Base-by-base conservation (phyloP, 139 green algal genomes). In the Chlorella sp. region DNA sequence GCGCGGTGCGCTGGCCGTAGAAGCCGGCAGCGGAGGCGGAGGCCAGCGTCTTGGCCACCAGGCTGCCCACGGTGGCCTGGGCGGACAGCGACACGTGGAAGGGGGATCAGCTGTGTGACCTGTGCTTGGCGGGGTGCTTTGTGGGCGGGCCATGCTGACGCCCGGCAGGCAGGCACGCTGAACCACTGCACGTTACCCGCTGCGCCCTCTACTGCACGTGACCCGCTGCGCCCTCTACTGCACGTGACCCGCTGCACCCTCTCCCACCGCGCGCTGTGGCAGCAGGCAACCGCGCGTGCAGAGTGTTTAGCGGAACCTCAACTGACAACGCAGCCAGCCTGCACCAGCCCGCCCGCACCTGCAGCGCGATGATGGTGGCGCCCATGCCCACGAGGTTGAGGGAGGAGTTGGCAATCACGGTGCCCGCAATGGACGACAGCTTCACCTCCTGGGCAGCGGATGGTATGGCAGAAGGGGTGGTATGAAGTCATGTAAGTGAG, bases 31-130 rank as follows among this genome's bases (percentile, higher is more conserved):
- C 87, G 34, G 90, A 87, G 46, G 93, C 88, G 43, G 86, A 89
- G 24, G 93, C 90, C 43, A 99, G 92, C 8, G 94, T 96, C 92
- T 99, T 99, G 82, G 90, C 94, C 51, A 99, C 95, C 67, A 99
- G 91, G 14, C 92, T 86, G 24, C 94, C 94, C 46, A 95, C 88
- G 73, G 86, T 89, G 8, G 89, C 84, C 89, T 99, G 93, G 58
- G 14, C n/a, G 65, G 70, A 56, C 24, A 28, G 38, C 17, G 76
- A 13, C 9, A 16, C 30, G 6, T 75, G 64, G 3, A 26, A 28
- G 67, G 67, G 67, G n/a, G n/a, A n/a, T n/a, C n/a, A n/a, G n/a
- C n/a, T n/a, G n/a, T n/a, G n/a, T n/a, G n/a, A n/a, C n/a, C 56
- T 26, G 56, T 65, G 56, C 13, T 20, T 20, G 56, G 56, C 3